Evolutionary conservation across 768 basidiomycete species (phyloP).

Genomic region (Chalciporus piperatus): DNA sequence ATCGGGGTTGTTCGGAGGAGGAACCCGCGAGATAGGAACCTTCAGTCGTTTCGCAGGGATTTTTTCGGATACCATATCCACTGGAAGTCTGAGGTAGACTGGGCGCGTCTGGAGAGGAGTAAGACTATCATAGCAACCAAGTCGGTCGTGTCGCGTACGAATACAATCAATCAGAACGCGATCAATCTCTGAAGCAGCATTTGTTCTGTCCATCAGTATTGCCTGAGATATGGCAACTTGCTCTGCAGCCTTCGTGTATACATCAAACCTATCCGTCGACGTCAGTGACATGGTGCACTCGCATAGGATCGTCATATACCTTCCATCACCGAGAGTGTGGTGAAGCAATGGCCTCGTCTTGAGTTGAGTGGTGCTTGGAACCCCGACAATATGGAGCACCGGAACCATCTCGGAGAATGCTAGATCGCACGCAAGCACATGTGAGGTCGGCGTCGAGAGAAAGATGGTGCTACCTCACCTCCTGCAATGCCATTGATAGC

Average conservation of each 20-base stretch:
- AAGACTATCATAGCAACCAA: background rate
- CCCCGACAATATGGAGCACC: constrained; percentile 83
- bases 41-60: constrained; percentile 64
- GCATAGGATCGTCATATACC: constrained; percentile 33
- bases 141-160: constrained; percentile 30
- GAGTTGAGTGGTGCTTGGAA: constrained; percentile 72
- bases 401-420: constrained; percentile 89
- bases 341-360: constrained; percentile 73
- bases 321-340: constrained; percentile 84
- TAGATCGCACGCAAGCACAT: constrained; percentile 21
- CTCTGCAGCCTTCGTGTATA: constrained; percentile 70
- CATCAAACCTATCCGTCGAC: constrained; percentile 56
- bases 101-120: constrained; percentile 60
- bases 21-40: constrained; percentile 50
- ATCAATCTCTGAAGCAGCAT: constrained; percentile 74
- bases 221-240: constrained; percentile 76
- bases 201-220: constrained; percentile 46
- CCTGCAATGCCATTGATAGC: constrained; percentile 85
- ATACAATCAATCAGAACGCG: constrained; percentile 70
- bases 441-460: background rate
- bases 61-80: constrained; percentile 69
- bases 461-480: constrained; percentile 35
- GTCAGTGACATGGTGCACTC: background rate
- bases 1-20: constrained; percentile 52
- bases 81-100: constrained; percentile 84